A percentile compares a stretch with the other conserved stretches of the same genome.
Conservation (phyloP, 352 stramenopile genomes). For the Phytophthora tubulina region DNA sequence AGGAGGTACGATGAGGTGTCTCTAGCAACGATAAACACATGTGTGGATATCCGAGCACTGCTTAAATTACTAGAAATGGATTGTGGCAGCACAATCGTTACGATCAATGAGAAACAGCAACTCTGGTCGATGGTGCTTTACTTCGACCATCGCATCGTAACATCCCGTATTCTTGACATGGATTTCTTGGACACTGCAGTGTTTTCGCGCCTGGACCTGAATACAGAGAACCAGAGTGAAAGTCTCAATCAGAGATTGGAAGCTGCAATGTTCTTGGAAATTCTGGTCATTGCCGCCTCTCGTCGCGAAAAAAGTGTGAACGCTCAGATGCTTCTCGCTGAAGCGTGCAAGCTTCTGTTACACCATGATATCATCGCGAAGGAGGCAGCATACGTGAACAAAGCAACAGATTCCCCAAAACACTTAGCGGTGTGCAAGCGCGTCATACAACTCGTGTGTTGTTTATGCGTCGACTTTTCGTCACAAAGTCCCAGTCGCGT, state of each 20-base stretch:
- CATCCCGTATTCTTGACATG: constrained; percentile 28
- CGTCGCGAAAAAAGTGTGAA: constrained; percentile 29
- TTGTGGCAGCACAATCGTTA: not conserved
- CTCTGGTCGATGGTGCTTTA: constrained; percentile 40
- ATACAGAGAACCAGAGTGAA: not conserved
- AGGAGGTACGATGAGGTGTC: constrained; percentile 27
- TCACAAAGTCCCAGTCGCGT: constrained; percentile 31
- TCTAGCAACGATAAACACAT: constrained; percentile 18
- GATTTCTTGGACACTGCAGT: constrained; percentile 37
- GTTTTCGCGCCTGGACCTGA: constrained; percentile 1
- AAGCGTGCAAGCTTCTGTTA: constrained; percentile 40
- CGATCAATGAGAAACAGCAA: constrained; percentile 32
- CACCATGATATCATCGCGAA: constrained; percentile 30
- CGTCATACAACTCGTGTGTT: constrained; percentile 51
- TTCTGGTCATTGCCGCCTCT: constrained; percentile 21
- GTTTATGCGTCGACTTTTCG: constrained; percentile 43
- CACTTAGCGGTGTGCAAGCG: constrained; percentile 42
- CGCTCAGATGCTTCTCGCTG: constrained; percentile 33
- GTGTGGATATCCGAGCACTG: constrained; percentile 11
- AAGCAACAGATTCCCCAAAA: constrained; percentile 7
- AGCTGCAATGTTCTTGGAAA: constrained; percentile 34
- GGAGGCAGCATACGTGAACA: constrained; percentile 27
- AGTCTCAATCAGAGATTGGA: constrained; percentile 32
- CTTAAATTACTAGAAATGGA: constrained; percentile 17
- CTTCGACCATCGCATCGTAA: constrained; percentile 30